Conservation (phyloP, 2,329 filamentous ascomycete species). For the Remersonia thermophila region DNA sequence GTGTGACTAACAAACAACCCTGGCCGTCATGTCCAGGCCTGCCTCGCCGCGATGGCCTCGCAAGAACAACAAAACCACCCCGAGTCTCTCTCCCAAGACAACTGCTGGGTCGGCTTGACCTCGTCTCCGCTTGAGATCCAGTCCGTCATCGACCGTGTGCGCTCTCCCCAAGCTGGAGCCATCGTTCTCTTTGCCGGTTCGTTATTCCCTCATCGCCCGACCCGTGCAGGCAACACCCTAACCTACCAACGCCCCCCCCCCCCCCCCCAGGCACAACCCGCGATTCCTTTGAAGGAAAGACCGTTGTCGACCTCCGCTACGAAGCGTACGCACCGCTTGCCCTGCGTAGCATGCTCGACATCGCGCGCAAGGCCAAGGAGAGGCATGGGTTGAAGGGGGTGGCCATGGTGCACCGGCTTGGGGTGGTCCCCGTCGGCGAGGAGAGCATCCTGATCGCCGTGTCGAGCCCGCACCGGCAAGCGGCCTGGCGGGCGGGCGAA, state of each 20-base stretch:
- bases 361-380: constrained; percentile 43
- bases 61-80: too few species aligned
- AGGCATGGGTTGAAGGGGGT: constrained; percentile 60
- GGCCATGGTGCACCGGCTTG: constrained; percentile 73
- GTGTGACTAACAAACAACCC: too few species aligned
- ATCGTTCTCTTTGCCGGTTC: constrained; percentile 64
- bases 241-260: constrained; percentile 12
- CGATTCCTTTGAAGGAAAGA: constrained; percentile 57
- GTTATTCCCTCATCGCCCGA: constrained; percentile 1
- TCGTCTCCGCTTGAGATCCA: constrained; percentile 45
- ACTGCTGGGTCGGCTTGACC: constrained; percentile 58
- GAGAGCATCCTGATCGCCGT: constrained; percentile 88
- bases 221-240: too few species aligned
- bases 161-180: constrained; percentile 60
- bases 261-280: constrained; percentile 54
- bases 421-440: constrained; percentile 76
- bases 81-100: constrained; percentile 28
- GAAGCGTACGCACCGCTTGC: constrained; percentile 61
- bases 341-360: constrained; percentile 53
- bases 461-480: constrained; percentile 67
- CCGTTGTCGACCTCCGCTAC: constrained; percentile 66
- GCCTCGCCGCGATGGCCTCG: too few species aligned
- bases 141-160: constrained; percentile 51
- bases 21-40: too few species aligned
- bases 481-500: constrained; percentile 79